Base-by-base conservation (phyloP, 163 green algal genomes). In the Prototheca cutis region DNA sequence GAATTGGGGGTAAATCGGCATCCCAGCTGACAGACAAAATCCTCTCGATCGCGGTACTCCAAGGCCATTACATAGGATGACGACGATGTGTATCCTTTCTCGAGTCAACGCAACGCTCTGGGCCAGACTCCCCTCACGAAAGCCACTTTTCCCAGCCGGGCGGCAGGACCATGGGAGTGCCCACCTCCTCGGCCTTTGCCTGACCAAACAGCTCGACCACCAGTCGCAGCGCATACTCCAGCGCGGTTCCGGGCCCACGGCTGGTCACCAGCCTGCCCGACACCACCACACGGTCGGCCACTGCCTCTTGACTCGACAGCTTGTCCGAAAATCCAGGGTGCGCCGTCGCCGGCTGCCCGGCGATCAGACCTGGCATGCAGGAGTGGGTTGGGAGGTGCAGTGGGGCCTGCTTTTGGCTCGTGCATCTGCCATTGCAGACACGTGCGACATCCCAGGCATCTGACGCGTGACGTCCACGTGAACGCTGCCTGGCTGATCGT, bases 141-240 rank as follows among this genome's bases (percentile, higher is more conserved):
- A 45, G 8, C 10, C 13, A 45, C 42, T 57, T 57, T 28, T 73
- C 47, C 40, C 53, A 75, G 8, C 53, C 68, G 1, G 64, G 29
- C 30, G 71, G 68, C 80, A 92, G 83, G 2, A 94, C 85, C 89
- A 95, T 95, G 27, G 88, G 87, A 21, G 63, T 74, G 3, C 89
- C 93, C 45, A 99, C 87, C 53, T 90, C 77, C 29, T 70, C 45
- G 58, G 76, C 72, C 74, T 94, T 94, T 28, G 94, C 86, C 24
- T 78, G 59, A 2, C 88, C 89, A 64, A 84, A 96, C 53, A 99
- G 71, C 59, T 82, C 58, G 73, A 87, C 77, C 7, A 98, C 91
- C 3, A 97, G 76, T 1, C 66, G 61, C 55, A 99, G 78, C 4
- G 88, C 82, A 84, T 96, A 99, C 73, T 98, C 91, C 63, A 98